phyloP scores from a whole-genome alignment of 805 yeast species.

The Spathaspora passalidarum region DNA sequence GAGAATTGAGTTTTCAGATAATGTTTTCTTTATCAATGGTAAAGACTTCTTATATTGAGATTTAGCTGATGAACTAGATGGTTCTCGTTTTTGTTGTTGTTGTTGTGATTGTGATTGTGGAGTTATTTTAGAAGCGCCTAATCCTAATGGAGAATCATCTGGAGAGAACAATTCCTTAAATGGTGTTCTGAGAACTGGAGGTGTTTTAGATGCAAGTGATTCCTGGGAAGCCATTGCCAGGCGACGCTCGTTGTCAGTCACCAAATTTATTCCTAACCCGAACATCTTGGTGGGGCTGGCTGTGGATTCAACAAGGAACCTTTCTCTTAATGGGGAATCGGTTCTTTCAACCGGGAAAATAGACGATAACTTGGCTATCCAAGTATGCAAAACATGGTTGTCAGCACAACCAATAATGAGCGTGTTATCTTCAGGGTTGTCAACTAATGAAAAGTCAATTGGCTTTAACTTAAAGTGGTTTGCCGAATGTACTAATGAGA shows the following conservation, averaged over 20 bases:
- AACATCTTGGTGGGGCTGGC: constrained; percentile 17
- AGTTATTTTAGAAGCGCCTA: background rate
- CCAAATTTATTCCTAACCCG: constrained; percentile 34
- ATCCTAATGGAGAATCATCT: background rate
- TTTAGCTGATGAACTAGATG: constrained; percentile 1
- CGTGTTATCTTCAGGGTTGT: constrained; percentile 8
- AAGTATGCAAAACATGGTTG: constrained; percentile 17
- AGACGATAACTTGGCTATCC: constrained; percentile 29
- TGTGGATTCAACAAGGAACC: constrained; percentile 18
- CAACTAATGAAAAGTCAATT: constrained; percentile 17
- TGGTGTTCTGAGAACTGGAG: background rate
- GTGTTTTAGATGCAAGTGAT: background rate
- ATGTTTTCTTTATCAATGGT: constrained; percentile 8
- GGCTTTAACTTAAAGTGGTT: constrained; percentile 12
- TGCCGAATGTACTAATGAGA: constrained; percentile 19
- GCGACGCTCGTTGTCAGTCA: constrained; percentile 7
- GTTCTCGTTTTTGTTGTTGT: background rate
- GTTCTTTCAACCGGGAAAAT: constrained; percentile 33
- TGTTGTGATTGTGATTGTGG: background rate
- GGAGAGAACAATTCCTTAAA: constrained; percentile 3
- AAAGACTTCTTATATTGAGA: constrained; percentile 7
- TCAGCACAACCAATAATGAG: constrained; percentile 15
- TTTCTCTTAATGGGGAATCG: constrained; percentile 18
- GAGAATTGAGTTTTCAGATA: background rate
- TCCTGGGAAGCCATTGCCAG: background rate